These are phyloP conservation scores for Achaetomiella virescens DNA, from an alignment of 495 filamentous ascomycete species.

Conservation along the genomic window DNA sequence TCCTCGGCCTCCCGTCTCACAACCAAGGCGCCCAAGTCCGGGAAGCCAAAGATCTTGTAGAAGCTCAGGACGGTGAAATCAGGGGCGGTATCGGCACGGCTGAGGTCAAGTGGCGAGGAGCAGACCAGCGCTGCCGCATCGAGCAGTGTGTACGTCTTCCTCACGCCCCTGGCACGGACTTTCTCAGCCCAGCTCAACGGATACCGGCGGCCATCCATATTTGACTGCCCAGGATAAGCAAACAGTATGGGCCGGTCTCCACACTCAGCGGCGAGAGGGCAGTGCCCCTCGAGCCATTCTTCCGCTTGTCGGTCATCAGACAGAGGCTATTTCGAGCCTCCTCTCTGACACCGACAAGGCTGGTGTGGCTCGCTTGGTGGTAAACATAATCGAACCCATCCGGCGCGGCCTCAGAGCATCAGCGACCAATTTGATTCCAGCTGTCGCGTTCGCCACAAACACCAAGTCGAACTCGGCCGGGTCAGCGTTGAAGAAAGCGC, in stretches of 20 bases:
- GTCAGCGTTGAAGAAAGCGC: constrained; percentile 75
- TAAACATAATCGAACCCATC: constrained; percentile 76
- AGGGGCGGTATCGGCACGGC: constrained; percentile 53
- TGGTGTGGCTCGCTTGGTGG: constrained; percentile 82
- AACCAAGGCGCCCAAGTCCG: constrained; percentile 82
- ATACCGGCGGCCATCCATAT: constrained; percentile 79
- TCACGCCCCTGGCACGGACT: constrained; percentile 35
- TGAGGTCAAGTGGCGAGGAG: constrained; percentile 69
- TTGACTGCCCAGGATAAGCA: constrained; percentile 86
- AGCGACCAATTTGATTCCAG: constrained; percentile 77
- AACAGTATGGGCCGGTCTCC: constrained; percentile 48
- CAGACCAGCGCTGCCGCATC: constrained; percentile 83
- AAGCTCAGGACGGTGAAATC: constrained; percentile 90
- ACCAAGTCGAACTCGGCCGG: constrained; percentile 80
- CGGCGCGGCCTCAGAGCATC: constrained; percentile 63
- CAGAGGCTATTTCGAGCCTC: constrained; percentile 58
- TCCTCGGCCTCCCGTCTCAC: constrained; percentile 63
- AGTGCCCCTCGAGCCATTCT: constrained; percentile 49
- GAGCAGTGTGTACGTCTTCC: constrained; percentile 62
- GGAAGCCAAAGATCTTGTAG: constrained; percentile 96
- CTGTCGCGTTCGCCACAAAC: constrained; percentile 90
- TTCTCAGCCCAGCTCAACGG: constrained; percentile 62
- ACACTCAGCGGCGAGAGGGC: constrained; percentile 14
- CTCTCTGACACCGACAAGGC: constrained; percentile 77
- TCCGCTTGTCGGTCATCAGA: constrained; percentile 65